Evolutionary conservation across 257 asterid genomes (phyloP), one percentile per base, ranked within the genome.

Genomic region (Nicotiana otophora): DNA sequence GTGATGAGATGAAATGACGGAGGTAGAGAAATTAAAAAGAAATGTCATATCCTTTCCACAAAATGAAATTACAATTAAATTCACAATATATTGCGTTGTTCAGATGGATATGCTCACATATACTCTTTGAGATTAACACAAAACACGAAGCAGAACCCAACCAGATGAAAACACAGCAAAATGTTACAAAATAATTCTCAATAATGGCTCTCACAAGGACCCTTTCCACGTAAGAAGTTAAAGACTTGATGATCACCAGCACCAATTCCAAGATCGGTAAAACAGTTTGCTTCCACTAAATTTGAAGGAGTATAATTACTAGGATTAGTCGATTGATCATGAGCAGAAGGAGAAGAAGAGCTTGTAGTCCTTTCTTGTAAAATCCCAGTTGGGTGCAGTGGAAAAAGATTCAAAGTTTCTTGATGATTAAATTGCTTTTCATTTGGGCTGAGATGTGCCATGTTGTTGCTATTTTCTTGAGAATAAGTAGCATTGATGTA

Each of bases 361-460:
- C 23, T 33, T 16, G 79, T 26, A 6, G 60, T 84, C 84, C 84
- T 85, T 72, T 86, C 67, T 66, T 88, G 91, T 42, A 91, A 76
- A 58, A 88, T 60, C 26, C 98, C 95, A 60, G 92, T 92, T 42
- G 97, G 98, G 54, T 92, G 91, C 63, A 90, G 81, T 8, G 98
- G 98, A 78, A 95, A 95, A 54, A 93, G 90, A 66, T 95, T 91
- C 87, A 95, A 88, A 34, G 98, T 95, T 84, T 92, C 90, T 85
- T 91, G 91, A 53, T 53, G 16, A 61, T 82, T 81, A 74, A 2
- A 36, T 17, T 57, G 39, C 66, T 79, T 81, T 34, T 57, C 39
- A 31, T 16, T 31, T 74, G 55, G 39, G 20, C 5, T 66, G 66
- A 0, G 1, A 8, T 81, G 28, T 20, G 0, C 62, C 4, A 6